Evolutionary conservation across 2,329 filamentous ascomycete species (phyloP), one percentile per base, ranked within the genome.

Genomic region (Ophiostoma perfectum): DNA sequence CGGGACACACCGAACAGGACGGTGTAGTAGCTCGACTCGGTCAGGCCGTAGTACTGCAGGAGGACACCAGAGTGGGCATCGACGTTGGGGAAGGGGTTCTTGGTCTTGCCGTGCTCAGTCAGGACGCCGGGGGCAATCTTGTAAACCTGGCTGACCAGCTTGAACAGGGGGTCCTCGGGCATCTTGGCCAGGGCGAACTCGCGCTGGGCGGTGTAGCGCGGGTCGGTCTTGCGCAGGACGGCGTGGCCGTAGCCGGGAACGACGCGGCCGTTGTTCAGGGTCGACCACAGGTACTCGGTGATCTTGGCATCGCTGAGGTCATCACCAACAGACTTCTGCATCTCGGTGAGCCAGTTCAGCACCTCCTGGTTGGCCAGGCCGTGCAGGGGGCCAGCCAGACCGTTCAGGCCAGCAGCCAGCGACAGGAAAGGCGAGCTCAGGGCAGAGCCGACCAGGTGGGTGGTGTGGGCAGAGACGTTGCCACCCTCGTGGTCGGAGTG

Each of bases 81-180:
- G 78, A 98, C 93, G 85, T 98, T 98, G 82, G 95, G 95, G 88
- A 87, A 98, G 74, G 94, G 94, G 91, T 98, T 97, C 91, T 98
- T 98, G 86, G 94, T 98, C 92, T 99, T 99, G 84, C 95, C 95
- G 86, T 99, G 95, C 89, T 99, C 93, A 74, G 95, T 99, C 80
- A 99, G 86, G 76, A 99, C 95, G 77, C 90, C 91, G 73, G 95
- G 95, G 73, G 95, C 95, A 77, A 99, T 98, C 92, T 99, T 99
- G 91, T 98, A 99, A 76, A 99, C 95, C 86, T 99, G 95, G 87
- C 91, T 96, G 84, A 99, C 95, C 75, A 99, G 91, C 88, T 99
- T 93, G 92, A 97, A 99, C 93, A 99, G 96, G 77, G 94, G 93
- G 87, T 98, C 95, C 77, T 97, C 87, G 78, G 94, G 92, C 80